Conservation (phyloP, 352 stramenopile genomes). For the Phytophthora constricta region DNA sequence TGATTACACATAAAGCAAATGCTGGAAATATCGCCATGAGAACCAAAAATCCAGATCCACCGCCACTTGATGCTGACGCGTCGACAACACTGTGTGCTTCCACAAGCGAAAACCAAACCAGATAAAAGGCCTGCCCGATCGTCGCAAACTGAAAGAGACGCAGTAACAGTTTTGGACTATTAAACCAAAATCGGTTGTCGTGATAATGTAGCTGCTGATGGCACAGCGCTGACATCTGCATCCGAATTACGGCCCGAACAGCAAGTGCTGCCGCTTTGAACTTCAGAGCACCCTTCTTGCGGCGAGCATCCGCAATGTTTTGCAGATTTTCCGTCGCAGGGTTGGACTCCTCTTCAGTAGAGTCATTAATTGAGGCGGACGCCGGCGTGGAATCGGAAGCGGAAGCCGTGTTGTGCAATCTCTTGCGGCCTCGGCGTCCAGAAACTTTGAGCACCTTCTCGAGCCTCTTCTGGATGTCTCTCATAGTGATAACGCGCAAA, state of each 20-base stretch:
- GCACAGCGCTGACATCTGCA: slow-evolving; percentile 90
- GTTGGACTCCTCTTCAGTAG: slow-evolving; percentile 20
- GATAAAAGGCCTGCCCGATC: slow-evolving; percentile 87
- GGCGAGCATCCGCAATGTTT: slow-evolving; percentile 9
- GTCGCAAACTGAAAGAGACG: slow-evolving; percentile 88
- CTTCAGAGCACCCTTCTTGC: slow-evolving; percentile 30
- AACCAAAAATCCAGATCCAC: slow-evolving; percentile 37
- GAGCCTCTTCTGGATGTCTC: slow-evolving; percentile 66
- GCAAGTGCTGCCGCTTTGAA: slow-evolving; percentile 68
- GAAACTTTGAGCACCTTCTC: slow-evolving; percentile 27
- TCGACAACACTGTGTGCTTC: slow-evolving; percentile 53
- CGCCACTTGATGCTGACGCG: slow-evolving; percentile 15
- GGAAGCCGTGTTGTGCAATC: slow-evolving; percentile 4
- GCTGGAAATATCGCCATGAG: slow-evolving; percentile 77
- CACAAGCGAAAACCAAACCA: slow-evolving; percentile 87
- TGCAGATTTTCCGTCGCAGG: slow-evolving; percentile 12
- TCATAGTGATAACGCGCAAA: slow-evolving; percentile 67
- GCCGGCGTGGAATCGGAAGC: slow-evolving; percentile 14
- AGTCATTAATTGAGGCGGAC: slow-evolving; percentile 18
- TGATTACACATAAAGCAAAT: slow-evolving; percentile 78
- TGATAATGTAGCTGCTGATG: slow-evolving; percentile 85
- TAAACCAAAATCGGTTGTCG: slow-evolving; percentile 86
- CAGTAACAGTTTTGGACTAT: slow-evolving; percentile 72
- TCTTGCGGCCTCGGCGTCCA: slow-evolving; percentile 5
- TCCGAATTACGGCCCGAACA: slow-evolving; percentile 77